Evolutionary conservation across 2,329 filamentous ascomycete species (phyloP).

Genomic region (Clonostachys rosea): DNA sequence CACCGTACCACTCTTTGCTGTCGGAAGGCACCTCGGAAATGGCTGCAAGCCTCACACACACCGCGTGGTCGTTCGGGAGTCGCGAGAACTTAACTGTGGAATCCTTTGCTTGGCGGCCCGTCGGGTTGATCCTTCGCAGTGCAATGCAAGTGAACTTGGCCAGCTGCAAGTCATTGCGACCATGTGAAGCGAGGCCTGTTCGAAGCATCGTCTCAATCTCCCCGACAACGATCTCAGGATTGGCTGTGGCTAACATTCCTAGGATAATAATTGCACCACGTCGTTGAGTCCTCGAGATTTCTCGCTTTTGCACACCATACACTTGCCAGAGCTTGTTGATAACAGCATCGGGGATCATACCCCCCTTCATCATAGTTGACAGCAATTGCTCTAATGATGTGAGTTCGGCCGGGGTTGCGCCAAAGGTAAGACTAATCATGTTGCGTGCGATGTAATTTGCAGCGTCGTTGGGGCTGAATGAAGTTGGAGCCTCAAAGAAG

Average conservation of each 20-base stretch:
- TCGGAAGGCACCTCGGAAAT: conserved; percentile 84
- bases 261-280: conserved; percentile 93
- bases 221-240: conserved; percentile 86
- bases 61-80: conserved; percentile 86
- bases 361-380: conserved; percentile 95
- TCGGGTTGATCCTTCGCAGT: conserved; percentile 83
- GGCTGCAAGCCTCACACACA: conserved; percentile 73
- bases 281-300: conserved; percentile 87
- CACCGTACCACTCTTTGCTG: conserved; percentile 93
- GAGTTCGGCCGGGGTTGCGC: conserved; percentile 88
- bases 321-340: conserved; percentile 95
- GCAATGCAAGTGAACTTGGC: conserved; percentile 96
- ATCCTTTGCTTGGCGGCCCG: conserved; percentile 73
- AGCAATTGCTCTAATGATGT: conserved; percentile 93
- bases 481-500: conserved; percentile 92
- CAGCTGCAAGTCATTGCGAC: conserved; percentile 77
- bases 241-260: conserved; percentile 92
- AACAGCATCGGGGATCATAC: conserved; percentile 79
- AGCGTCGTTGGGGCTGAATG: conserved; percentile 81
- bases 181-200: conserved; percentile 79
- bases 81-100: conserved; percentile 66
- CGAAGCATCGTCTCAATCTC: conserved; percentile 94
- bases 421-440: conserved; percentile 98
- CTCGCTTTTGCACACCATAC: conserved; percentile 88
- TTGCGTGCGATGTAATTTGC: conserved; percentile 95